These are phyloP conservation scores for Russula griseocarnosa DNA, from an alignment of 768 basidiomycete species.

Conservation along the genomic window DNA sequence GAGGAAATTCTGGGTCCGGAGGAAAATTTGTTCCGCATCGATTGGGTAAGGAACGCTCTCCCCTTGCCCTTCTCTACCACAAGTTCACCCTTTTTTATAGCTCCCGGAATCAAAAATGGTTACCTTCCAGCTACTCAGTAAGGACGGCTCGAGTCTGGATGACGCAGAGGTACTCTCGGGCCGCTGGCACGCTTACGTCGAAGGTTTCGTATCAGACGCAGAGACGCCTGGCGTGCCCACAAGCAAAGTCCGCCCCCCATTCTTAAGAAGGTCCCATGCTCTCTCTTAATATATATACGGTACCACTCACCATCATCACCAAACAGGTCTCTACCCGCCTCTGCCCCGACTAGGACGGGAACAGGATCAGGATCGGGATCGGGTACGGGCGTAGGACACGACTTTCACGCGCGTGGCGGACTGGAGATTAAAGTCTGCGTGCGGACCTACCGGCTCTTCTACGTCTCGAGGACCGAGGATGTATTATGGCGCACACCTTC, in stretches of 20 bases:
- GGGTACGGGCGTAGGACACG: background rate
- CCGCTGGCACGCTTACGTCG: slow-evolving; percentile 77
- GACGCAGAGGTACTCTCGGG: slow-evolving; percentile 73
- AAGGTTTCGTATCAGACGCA: slow-evolving; percentile 64
- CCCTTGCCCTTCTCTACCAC: background rate
- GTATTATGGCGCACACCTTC: slow-evolving; percentile 48
- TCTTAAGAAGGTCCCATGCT: slow-evolving; percentile 42
- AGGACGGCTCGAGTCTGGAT: slow-evolving; percentile 71
- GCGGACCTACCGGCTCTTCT: slow-evolving; percentile 77
- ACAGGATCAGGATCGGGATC: background rate
- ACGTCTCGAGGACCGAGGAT: slow-evolving; percentile 65
- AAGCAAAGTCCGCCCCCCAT: slow-evolving; percentile 51
- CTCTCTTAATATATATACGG: slow-evolving; percentile 32
- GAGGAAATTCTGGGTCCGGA: slow-evolving; percentile 71
- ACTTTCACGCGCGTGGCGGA: slow-evolving; percentile 41
- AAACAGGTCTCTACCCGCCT: slow-evolving; percentile 44
- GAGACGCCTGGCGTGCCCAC: slow-evolving; percentile 51
- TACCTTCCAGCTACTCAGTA: slow-evolving; percentile 72
- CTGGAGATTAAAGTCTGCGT: slow-evolving; percentile 85
- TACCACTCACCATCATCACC: slow-evolving; percentile 32
- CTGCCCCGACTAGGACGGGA: slow-evolving; percentile 1
- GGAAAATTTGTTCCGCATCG: slow-evolving; percentile 74
- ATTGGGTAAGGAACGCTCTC: slow-evolving; percentile 55
- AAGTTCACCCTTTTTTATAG: slow-evolving; percentile 38
- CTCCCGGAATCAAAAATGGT: slow-evolving; percentile 60